Percentiles rank a stretch among this genome's conserved stretches.
phyloP scores from a whole-genome alignment of 495 filamentous ascomycete genomes.

The Hypoxylon crocopeplum region DNA sequence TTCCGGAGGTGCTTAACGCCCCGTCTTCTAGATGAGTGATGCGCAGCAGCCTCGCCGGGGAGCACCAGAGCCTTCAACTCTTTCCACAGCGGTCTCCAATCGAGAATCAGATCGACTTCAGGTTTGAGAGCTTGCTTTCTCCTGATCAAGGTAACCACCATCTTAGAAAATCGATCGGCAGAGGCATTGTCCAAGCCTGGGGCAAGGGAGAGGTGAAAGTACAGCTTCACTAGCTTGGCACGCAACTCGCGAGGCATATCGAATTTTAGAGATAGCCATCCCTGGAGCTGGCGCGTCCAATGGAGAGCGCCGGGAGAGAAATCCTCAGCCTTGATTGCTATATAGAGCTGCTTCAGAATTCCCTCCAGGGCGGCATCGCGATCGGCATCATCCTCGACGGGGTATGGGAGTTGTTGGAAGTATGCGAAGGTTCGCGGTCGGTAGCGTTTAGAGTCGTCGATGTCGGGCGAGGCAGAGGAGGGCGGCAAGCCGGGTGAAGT shows the following conservation, averaged over 20 bases:
- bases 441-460: constrained; percentile 65
- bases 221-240: constrained; percentile 83
- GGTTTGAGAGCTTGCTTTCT: constrained; percentile 95
- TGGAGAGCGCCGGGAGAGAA: constrained; percentile 92
- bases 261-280: constrained; percentile 96
- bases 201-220: constrained; percentile 92
- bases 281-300: constrained; percentile 95
- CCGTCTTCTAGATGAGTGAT: constrained; percentile 52
- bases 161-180: constrained; percentile 91
- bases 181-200: constrained; percentile 84
- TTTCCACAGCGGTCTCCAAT: constrained; percentile 92
- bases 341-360: constrained; percentile 91
- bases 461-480: constrained; percentile 37
- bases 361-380: constrained; percentile 77
- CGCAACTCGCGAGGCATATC: constrained; percentile 85
- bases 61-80: constrained; percentile 90
- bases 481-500: constrained; percentile 53
- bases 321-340: constrained; percentile 88
- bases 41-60: constrained; percentile 72
- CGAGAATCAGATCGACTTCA: constrained; percentile 83
- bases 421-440: constrained; percentile 93
- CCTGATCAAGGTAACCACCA: constrained; percentile 93
- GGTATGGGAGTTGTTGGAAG: constrained; percentile 84
- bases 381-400: constrained; percentile 76
- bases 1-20: constrained; percentile 70